These are phyloP conservation scores for Chaetoscypha palmicola DNA, from an alignment of 2,329 filamentous ascomycete species.

Conservation along the genomic window DNA sequence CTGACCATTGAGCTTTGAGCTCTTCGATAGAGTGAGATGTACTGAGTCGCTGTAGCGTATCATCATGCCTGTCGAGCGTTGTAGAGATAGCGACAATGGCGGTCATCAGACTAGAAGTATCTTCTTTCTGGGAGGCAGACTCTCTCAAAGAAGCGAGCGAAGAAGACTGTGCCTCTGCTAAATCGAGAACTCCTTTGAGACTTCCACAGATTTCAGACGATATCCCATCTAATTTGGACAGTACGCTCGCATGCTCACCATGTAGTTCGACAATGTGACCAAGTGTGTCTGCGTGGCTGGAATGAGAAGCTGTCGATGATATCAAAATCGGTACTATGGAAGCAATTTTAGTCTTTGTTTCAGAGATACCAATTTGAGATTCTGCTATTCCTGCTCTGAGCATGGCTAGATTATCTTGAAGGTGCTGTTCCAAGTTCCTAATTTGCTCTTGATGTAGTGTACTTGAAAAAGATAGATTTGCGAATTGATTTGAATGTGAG, in stretches of 20 bases:
- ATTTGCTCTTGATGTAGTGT: not conserved
- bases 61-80: not conserved
- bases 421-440: not conserved
- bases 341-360: not conserved
- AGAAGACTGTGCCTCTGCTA: not conserved
- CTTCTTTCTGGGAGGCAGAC: not conserved
- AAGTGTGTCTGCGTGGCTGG: not conserved
- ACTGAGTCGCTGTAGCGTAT: not conserved
- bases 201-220: constrained; percentile 2
- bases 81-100: not conserved
- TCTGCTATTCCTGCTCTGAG: not conserved
- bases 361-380: constrained; percentile 1
- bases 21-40: not conserved
- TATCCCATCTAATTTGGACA: not conserved
- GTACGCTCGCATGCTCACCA: not conserved
- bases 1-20: not conserved
- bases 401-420: not conserved
- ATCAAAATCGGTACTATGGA: not conserved
- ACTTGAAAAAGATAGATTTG: not conserved
- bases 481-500: not conserved
- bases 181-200: not conserved
- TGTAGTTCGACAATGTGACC: not conserved
- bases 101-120: not conserved
- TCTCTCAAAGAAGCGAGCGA: not conserved
- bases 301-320: not conserved